Evolutionary conservation across 805 yeast species (phyloP).

Genomic region (Hanseniaspora guilliermondii): DNA sequence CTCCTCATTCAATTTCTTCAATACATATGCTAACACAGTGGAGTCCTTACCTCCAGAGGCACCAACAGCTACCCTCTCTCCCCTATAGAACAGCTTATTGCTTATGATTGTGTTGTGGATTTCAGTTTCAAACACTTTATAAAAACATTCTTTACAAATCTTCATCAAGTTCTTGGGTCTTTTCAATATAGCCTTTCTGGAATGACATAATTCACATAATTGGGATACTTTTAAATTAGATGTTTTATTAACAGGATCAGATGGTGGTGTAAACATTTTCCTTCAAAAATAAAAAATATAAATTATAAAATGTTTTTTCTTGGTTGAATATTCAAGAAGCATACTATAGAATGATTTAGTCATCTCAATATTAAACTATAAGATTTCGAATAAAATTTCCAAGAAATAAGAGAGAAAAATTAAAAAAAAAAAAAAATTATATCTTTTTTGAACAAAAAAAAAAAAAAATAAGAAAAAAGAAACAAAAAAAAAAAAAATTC

Average conservation of each 20-base stretch:
- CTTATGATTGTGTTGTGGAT: slow-evolving; percentile 76
- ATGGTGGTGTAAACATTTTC: slow-evolving; percentile 23
- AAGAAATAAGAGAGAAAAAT: no score
- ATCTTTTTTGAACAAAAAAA: background rate
- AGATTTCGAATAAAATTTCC: background rate
- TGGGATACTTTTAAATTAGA: slow-evolving; percentile 28
- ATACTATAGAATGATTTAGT: no score
- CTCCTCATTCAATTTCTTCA: slow-evolving; percentile 78
- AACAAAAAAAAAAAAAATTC: no score
- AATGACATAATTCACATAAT: slow-evolving; percentile 74
- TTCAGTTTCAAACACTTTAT: slow-evolving; percentile 82
- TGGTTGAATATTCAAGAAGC: no score
- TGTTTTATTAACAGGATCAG: slow-evolving; percentile 25
- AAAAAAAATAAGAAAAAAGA: no score
- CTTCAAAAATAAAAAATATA: no score
- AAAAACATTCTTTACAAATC: slow-evolving; percentile 84
- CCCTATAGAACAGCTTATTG: slow-evolving; percentile 56
- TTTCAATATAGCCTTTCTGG: slow-evolving; percentile 71
- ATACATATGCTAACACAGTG: slow-evolving; percentile 79
- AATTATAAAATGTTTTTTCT: no score
- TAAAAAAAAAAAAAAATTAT: background rate
- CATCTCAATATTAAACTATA: background rate
- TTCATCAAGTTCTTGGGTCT: slow-evolving; percentile 87
- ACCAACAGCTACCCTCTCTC: slow-evolving; percentile 90
- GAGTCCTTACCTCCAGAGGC: slow-evolving; percentile 99